Percentiles rank a stretch among this genome's conserved stretches.
Evolutionary conservation across 139 green algal species (phyloP).

Genomic region (Auxenochlorella pyrenoidosa): DNA sequence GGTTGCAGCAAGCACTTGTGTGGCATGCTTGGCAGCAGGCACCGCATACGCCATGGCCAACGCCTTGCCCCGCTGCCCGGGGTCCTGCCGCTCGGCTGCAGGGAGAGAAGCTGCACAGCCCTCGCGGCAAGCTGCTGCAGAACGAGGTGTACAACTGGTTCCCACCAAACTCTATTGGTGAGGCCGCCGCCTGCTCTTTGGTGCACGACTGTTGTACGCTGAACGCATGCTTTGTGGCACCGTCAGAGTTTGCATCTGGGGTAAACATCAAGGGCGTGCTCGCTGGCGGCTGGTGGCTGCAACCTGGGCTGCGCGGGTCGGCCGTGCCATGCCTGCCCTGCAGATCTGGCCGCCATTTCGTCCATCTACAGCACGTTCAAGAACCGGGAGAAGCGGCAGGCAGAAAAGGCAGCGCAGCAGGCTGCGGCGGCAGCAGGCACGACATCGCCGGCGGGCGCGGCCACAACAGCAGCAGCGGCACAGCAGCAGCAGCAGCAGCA

Average conservation of each 20-base stretch:
- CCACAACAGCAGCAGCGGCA: neutral
- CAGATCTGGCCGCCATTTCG: neutral
- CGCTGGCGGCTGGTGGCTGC: no score
- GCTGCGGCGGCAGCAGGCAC: neutral
- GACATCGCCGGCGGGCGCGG: neutral
- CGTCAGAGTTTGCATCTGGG: no score
- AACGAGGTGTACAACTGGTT: conserved; percentile 25
- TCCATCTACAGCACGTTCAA: neutral
- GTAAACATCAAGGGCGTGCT: no score
- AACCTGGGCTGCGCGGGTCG: no score
- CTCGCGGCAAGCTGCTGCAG: neutral
- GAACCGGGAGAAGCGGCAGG: neutral
- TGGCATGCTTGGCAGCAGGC: no score
- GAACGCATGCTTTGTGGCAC: no score
- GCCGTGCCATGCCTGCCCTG: neutral
- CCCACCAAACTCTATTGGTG: conserved; percentile 22
- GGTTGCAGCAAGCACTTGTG: neutral
- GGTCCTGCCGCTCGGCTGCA: neutral
- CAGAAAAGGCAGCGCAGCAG: neutral
- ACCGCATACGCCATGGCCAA: no score
- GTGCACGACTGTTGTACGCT: no score
- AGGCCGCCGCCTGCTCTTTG: neutral
- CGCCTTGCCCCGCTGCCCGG: neutral
- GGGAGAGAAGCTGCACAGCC: neutral
- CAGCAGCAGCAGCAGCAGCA: neutral